phyloP scores from a whole-genome alignment of 2,329 filamentous ascomycete species.

The Stagonosporopsis cucurbitacearum region DNA sequence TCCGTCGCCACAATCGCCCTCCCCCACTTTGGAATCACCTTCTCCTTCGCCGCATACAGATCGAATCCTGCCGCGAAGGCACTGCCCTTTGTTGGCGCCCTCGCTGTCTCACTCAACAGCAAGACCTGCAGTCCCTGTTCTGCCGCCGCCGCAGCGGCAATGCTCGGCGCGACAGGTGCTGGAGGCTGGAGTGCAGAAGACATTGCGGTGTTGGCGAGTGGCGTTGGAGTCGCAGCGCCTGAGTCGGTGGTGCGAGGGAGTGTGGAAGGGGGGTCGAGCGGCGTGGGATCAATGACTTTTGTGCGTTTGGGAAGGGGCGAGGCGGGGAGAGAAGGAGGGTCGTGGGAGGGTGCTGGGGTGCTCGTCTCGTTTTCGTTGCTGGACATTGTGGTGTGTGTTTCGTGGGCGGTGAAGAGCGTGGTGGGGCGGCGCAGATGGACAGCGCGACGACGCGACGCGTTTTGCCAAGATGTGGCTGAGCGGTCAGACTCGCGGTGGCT shows the following conservation, averaged over 20 bases:
- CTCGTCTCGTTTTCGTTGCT: conserved; percentile 16
- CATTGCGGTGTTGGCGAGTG: conserved; percentile 30
- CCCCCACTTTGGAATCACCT: conserved; percentile 78
- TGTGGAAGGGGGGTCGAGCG: conserved; percentile 37
- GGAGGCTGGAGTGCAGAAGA: conserved; percentile 28
- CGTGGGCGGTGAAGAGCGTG: conserved; percentile 23
- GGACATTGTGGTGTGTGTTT: conserved; percentile 24
- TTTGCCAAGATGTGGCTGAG: conserved; percentile 4
- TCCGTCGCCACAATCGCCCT: conserved; percentile 90
- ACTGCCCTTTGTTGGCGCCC: conserved; percentile 85
- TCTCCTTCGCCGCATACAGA: conserved; percentile 78
- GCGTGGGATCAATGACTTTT: conserved; percentile 64
- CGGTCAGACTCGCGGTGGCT: neutral
- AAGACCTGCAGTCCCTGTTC: conserved; percentile 77
- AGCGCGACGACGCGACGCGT: conserved; percentile 10
- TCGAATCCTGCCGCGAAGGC: conserved; percentile 94
- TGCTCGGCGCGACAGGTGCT: conserved; percentile 31
- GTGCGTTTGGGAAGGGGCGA: conserved; percentile 83
- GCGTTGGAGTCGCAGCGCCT: conserved; percentile 47
- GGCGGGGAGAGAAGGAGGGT: conserved; percentile 65
- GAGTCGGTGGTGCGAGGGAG: conserved; percentile 41
- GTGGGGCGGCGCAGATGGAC: neutral
- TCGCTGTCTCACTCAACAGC: conserved; percentile 81
- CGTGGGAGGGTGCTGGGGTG: conserved; percentile 42
- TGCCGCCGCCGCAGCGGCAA: conserved; percentile 34